Evolutionary conservation across 345 rosid genomes (phyloP), one percentile per base, ranked within the genome.

Genomic region (Garcia nutans): DNA sequence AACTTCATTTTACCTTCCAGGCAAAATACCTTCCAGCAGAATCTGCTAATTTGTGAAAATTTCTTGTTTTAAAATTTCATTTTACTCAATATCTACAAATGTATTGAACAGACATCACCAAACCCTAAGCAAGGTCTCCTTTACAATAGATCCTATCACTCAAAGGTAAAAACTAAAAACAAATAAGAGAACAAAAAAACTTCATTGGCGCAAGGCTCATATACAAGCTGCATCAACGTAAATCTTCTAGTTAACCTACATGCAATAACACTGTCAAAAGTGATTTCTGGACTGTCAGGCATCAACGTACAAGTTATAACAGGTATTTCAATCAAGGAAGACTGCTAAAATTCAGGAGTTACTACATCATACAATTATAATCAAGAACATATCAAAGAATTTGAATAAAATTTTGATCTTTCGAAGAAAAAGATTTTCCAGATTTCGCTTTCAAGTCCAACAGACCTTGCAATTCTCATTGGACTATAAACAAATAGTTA

Each of bases 391-490:
- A 65, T 65, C 26, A 11, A 65, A 33, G 50, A 19, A 65, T 19
- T 20, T 47, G n/a, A 65, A 65, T 20, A 64, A 64, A 64, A 64
- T 64, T 64, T 65, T 20, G 50, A 65, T 58, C 56, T 24, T 17
- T 10, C 16, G 16, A 17, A 22, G 23, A 6, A 44, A 44, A 19
- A 22, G 17, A 13, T 45, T 58, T 31, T 44, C 23, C 2, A 3
- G 19, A 41, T 5, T 10, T 44, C 59, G 23, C 73, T 52, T 33
- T 33, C 4, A 59, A 70, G 19, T 23, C 47, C 28, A 54, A 22
- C 13, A 52, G 73, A 70, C 58, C 16, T 52, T 31, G 61, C 17
- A 33, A 28, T 42, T 56, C 64, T 55, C 22, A 37, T 57, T 45
- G 16, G n/a, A 41, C 52, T 15, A 59, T 56, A 41, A 59, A 59